These are phyloP conservation scores for Phaffia rhodozyma DNA, from an alignment of 1,284 basidiomycete genomes.

Conservation along the genomic window DNA sequence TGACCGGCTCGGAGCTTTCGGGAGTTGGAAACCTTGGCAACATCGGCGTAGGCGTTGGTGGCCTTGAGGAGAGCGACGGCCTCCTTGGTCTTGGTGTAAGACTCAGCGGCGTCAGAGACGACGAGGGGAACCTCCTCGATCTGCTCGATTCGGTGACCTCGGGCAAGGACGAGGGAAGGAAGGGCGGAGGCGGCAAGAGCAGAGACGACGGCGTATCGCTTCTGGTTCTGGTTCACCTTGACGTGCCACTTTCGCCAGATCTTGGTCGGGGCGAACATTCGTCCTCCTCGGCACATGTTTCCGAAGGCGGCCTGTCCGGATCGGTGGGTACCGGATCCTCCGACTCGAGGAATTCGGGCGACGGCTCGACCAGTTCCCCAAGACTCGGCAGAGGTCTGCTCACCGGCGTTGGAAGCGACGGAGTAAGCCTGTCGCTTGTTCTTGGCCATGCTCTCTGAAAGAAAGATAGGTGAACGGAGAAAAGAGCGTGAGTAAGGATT, in stretches of 20 bases:
- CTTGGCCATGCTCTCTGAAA: conserved; percentile 89
- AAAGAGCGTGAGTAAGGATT: not conserved
- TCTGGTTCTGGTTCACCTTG: conserved; percentile 99
- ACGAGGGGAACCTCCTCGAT: conserved; percentile 96
- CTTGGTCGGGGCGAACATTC: conserved; percentile 99
- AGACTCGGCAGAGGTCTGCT: conserved; percentile 89
- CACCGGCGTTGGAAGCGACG: conserved; percentile 94
- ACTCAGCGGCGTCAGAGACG: conserved; percentile 65
- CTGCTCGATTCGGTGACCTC: conserved; percentile 97
- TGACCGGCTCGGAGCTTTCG: conserved; percentile 94
- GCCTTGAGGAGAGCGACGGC: conserved; percentile 88
- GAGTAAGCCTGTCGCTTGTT: conserved; percentile 97
- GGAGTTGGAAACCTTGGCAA: conserved; percentile 94
- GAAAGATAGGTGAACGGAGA: not conserved
- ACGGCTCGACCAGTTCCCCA: conserved; percentile 99
- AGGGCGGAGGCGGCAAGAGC: conserved; percentile 96
- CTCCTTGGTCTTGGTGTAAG: conserved; percentile 92
- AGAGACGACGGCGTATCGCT: conserved; percentile 94
- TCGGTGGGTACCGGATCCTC: conserved; percentile 96
- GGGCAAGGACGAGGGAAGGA: conserved; percentile 95
- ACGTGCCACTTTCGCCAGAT: conserved; percentile 99
- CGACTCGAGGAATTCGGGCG: conserved; percentile 99
- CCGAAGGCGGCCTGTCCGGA: conserved; percentile 99
- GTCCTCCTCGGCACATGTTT: conserved; percentile 99
- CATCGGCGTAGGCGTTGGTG: conserved; percentile 82